A percentile compares a stretch with the other conserved stretches of the same genome.
Evolutionary conservation across 768 basidiomycete species (phyloP).

Genomic region (Mycena venus): DNA sequence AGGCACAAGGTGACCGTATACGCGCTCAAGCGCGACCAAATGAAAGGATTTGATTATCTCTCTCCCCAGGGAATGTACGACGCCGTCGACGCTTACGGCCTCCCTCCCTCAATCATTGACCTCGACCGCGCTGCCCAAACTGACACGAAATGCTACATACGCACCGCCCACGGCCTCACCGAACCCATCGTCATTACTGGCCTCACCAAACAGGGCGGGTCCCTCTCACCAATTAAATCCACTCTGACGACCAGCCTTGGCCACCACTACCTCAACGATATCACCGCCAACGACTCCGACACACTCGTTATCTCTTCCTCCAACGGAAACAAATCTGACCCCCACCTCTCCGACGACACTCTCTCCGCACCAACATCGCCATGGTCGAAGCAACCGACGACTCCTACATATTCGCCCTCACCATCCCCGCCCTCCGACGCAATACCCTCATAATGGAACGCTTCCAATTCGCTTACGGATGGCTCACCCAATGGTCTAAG

Average conservation of each 20-base stretch:
- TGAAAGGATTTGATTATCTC: conserved; percentile 39
- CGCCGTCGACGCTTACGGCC: conserved; percentile 31
- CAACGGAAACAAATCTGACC: background rate
- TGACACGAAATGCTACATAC: conserved; percentile 17
- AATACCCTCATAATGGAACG: conserved; percentile 30
- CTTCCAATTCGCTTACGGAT: conserved; percentile 41
- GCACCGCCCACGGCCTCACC: conserved; percentile 36
- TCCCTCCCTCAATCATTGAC: conserved; percentile 27
- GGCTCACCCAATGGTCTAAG: conserved; percentile 40
- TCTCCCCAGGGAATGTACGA: conserved; percentile 40
- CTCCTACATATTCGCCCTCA: background rate
- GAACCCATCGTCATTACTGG: conserved; percentile 33
- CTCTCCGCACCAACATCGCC: background rate
- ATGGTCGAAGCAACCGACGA: conserved; percentile 19
- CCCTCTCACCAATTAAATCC: conserved; percentile 41
- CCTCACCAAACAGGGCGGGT: conserved; percentile 41
- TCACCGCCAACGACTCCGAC: background rate
- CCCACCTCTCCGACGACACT: background rate
- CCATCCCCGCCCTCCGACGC: conserved; percentile 4
- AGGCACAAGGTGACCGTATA: conserved; percentile 24
- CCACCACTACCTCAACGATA: conserved; percentile 31
- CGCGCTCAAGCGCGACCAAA: conserved; percentile 38
- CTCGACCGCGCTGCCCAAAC: conserved; percentile 37
- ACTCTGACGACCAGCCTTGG: conserved; percentile 38
- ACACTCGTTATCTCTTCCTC: background rate